Evolutionary conservation across 768 basidiomycete species (phyloP).

Genomic region (Porpolomopsis calyptriformis): DNA sequence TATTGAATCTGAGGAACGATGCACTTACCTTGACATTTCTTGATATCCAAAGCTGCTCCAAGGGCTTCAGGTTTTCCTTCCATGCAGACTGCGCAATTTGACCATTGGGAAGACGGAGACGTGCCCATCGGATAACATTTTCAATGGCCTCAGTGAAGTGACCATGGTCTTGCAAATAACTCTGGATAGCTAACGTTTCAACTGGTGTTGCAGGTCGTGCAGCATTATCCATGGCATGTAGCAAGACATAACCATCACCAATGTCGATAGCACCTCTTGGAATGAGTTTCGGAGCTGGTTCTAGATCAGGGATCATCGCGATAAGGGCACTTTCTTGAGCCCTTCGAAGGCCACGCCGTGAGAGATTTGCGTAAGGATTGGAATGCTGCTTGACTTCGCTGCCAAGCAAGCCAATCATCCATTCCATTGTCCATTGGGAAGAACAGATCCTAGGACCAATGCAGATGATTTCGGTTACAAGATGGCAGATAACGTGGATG

Average conservation of each 20-base stretch:
- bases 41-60: not conserved
- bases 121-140: constrained; percentile 8
- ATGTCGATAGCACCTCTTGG: constrained; percentile 1
- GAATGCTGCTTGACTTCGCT: constrained; percentile 4
- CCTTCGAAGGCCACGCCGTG: constrained; percentile 6
- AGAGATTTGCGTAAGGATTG: constrained; percentile 6
- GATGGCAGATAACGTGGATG: constrained; percentile 4
- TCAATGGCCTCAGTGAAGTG: not conserved
- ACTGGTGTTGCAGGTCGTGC: not conserved
- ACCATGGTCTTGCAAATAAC: not conserved
- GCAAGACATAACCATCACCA: constrained; percentile 5
- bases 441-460: constrained; percentile 1
- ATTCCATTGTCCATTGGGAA: constrained; percentile 8
- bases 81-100: constrained; percentile 8
- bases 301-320: constrained; percentile 4
- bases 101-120: constrained; percentile 8
- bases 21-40: constrained; percentile 5
- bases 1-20: not conserved
- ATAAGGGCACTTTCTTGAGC: constrained; percentile 4
- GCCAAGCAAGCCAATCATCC: constrained; percentile 8
- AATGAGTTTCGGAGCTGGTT: not conserved
- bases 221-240: not conserved
- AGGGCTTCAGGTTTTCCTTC: constrained; percentile 4
- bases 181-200: not conserved
- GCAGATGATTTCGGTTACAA: constrained; percentile 2